Evolutionary conservation across 2,329 filamentous ascomycete genomes (phyloP), one percentile per base, ranked within the genome.

Genomic region (Cercospora sojina): DNA sequence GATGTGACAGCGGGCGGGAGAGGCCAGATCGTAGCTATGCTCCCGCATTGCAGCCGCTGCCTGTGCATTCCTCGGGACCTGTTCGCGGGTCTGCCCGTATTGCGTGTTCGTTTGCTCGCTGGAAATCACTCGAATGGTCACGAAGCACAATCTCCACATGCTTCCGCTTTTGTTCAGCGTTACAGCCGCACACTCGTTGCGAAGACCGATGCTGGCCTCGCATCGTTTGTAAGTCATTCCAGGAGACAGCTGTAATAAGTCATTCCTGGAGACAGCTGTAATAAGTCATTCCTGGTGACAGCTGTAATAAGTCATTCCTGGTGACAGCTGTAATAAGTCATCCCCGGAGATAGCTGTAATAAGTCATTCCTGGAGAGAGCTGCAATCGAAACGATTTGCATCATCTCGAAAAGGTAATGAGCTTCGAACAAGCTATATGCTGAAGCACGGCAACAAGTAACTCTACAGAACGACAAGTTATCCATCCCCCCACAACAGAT

Each of bases 21-120:
- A 47, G 35, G 18, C 23, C 55, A 27, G 32, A 27, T 23, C 35
- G 38, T 41, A 62, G 49, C 58, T 62, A 51, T 65, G 25, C 64
- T 59, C 41, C 64, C 64, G 64, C 59, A 49, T 65, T 62, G 49
- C 58, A 62, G 59, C 64, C 64, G 64, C 51, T 32, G 47, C 64
- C 38, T 59, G 62, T 59, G 23, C 43, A 6, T 47, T 13, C 4
- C 43, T 18, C 47, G 47, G 47, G 47, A 51, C 13, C 47, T 51
- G 47, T 18, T 23, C n/a, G 23, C 43, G 43, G 43, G 43, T 23
- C 43, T 47, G 18, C n/a, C 43, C n/a, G 18, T 23, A 47, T 47
- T 47, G 43, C 43, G 43, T 23, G 18, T 47, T 35, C 32, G 32
- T 35, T n/a, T 16, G 35, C 43, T 47, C 35, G 35, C 43, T 47